Evolutionary conservation across 1,139 yeast species (phyloP).

Genomic region (Debaryomyces psychrophilus): DNA sequence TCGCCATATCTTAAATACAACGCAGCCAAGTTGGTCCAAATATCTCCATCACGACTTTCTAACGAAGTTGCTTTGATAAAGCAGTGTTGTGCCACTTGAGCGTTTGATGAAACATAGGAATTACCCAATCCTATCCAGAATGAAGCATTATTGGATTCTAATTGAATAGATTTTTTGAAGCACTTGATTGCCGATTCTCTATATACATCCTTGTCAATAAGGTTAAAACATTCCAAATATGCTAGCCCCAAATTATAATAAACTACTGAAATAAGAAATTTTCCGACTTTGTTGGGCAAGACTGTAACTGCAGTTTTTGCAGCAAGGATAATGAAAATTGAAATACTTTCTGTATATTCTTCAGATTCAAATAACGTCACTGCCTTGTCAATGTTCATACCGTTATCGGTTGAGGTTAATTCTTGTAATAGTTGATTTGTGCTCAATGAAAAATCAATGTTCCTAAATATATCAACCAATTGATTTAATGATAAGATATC

Average conservation of each 20-base stretch:
- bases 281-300: constrained; percentile 40
- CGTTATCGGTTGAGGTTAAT: background rate
- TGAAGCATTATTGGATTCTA: constrained; percentile 68
- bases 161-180: constrained; percentile 67
- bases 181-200: constrained; percentile 56
- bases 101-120: constrained; percentile 59
- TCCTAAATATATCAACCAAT: constrained; percentile 36
- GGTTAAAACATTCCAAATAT: constrained; percentile 51
- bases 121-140: constrained; percentile 87
- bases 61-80: constrained; percentile 79
- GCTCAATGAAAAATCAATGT: constrained; percentile 14
- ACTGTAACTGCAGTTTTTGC: constrained; percentile 32
- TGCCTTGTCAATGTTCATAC: constrained; percentile 11
- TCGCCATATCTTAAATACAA: constrained; percentile 74
- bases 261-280: constrained; percentile 59
- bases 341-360: constrained; percentile 24
- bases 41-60: constrained; percentile 65
- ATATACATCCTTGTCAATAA: constrained; percentile 28
- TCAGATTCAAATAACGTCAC: constrained; percentile 17
- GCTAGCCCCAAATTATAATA: constrained; percentile 75
- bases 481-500: constrained; percentile 48
- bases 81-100: constrained; percentile 87
- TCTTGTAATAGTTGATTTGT: constrained; percentile 2
- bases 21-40: constrained; percentile 85
- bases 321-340: constrained; percentile 30